These are phyloP conservation scores for Ogataea hybrid DNA, from an alignment of 1,139 yeast genomes.

Conservation along the genomic window DNA sequence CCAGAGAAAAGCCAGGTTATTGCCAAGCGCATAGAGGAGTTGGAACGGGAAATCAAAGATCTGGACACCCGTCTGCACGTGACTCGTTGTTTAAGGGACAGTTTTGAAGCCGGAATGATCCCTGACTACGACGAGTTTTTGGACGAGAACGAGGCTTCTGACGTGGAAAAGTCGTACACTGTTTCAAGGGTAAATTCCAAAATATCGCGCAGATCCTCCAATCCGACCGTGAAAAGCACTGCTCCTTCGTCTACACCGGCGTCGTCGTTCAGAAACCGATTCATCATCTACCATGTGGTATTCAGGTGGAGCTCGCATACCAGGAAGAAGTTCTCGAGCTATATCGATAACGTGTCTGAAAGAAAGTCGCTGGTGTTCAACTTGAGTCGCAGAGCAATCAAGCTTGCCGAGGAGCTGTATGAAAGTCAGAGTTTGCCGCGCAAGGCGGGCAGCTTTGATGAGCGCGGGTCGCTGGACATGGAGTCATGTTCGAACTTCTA, in stretches of 20 bases:
- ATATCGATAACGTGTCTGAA: slow-evolving; percentile 58
- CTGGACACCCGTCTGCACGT: slow-evolving; percentile 39
- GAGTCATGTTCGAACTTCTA: slow-evolving; percentile 33
- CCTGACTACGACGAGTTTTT: slow-evolving; percentile 30
- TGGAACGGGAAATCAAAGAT: slow-evolving; percentile 36
- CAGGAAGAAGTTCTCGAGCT: slow-evolving; percentile 60
- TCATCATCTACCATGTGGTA: slow-evolving; percentile 72
- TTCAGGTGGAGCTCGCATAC: slow-evolving; percentile 76
- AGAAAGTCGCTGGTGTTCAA: slow-evolving; percentile 58
- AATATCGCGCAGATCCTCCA: slow-evolving; percentile 32
- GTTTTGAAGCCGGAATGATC: slow-evolving; percentile 30
- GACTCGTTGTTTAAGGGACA: slow-evolving; percentile 34
- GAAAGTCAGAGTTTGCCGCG: slow-evolving; percentile 17
- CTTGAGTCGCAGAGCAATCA: slow-evolving; percentile 70
- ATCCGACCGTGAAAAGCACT: slow-evolving; percentile 32
- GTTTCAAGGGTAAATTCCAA: slow-evolving; percentile 20
- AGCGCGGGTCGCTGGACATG: slow-evolving; percentile 22
- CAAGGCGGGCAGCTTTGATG: slow-evolving; percentile 15
- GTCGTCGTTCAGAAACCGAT: slow-evolving; percentile 66
- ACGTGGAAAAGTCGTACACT: slow-evolving; percentile 22
- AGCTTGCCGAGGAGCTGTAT: slow-evolving; percentile 53
- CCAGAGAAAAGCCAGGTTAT: slow-evolving; percentile 19
- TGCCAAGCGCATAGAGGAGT: slow-evolving; percentile 26
- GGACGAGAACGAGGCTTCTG: slow-evolving; percentile 25
- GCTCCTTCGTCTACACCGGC: slow-evolving; percentile 19